These are phyloP conservation scores for Trichosanthes truncata DNA, from an alignment of 306 rosid genomes.

Conservation along the genomic window DNA sequence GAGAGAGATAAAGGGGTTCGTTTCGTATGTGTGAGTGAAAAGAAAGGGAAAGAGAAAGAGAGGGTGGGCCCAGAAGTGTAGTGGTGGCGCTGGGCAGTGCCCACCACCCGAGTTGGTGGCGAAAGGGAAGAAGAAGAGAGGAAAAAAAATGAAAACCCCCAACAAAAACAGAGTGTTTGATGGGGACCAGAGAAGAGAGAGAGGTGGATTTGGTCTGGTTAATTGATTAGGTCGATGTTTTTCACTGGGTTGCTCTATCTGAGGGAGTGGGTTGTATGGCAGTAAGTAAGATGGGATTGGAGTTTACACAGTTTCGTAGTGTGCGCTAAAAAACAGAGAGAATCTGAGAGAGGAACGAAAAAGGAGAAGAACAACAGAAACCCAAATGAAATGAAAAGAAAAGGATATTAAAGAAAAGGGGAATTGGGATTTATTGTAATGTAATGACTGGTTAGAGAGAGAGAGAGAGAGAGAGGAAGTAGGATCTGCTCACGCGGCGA, in stretches of 20 bases:
- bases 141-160: neutral
- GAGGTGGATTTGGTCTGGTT: neutral
- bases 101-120: slow-evolving; percentile 16
- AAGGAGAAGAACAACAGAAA: neutral
- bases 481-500: slow-evolving; percentile 14
- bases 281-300: neutral
- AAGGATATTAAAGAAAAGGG: neutral
- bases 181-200: neutral
- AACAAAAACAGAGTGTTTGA: neutral
- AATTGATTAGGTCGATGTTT: neutral
- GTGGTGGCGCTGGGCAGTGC: slow-evolving; percentile 16
- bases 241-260: neutral
- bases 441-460: neutral
- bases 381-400: neutral
- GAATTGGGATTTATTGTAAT: neutral
- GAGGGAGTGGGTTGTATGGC: neutral
- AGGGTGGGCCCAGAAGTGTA: slow-evolving; percentile 13
- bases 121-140: neutral
- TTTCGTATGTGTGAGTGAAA: neutral
- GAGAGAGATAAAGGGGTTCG: neutral
- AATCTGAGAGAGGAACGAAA: neutral
- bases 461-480: neutral
- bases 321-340: neutral
- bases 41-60: neutral
- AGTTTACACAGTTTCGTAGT: neutral